These are phyloP conservation scores for Eutypa lata DNA, from an alignment of 2,329 filamentous ascomycete genomes.

Conservation along the genomic window DNA sequence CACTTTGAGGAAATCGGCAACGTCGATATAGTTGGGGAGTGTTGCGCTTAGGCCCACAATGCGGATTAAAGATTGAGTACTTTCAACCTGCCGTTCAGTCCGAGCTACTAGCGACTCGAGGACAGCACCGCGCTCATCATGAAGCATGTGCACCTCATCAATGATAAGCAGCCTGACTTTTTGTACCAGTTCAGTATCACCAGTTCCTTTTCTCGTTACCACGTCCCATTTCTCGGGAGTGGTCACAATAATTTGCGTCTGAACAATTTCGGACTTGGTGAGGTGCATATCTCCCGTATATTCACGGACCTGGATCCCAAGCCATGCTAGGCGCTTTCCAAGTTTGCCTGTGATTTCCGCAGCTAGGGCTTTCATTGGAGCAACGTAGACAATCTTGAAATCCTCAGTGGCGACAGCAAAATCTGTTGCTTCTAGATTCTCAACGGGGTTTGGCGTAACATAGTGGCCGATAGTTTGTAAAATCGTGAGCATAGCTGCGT, in stretches of 20 bases:
- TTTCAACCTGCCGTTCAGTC: slow-evolving; percentile 95
- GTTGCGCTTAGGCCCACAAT: slow-evolving; percentile 95
- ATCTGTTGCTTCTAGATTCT: slow-evolving; percentile 68
- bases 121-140: slow-evolving; percentile 94
- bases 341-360: slow-evolving; percentile 96
- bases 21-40: slow-evolving; percentile 92
- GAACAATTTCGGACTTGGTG: slow-evolving; percentile 91
- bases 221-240: slow-evolving; percentile 99
- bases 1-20: slow-evolving; percentile 94
- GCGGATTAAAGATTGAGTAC: slow-evolving; percentile 93
- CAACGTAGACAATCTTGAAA: slow-evolving; percentile 98
- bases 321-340: slow-evolving; percentile 86
- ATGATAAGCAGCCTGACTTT: slow-evolving; percentile 96
- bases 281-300: slow-evolving; percentile 98
- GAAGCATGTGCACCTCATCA: slow-evolving; percentile 98
- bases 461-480: slow-evolving; percentile 89
- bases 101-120: slow-evolving; percentile 93
- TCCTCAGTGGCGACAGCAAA: slow-evolving; percentile 82
- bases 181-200: slow-evolving; percentile 95
- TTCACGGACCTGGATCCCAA: slow-evolving; percentile 87
- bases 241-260: slow-evolving; percentile 97
- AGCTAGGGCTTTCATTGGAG: slow-evolving; percentile 97
- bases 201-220: slow-evolving; percentile 92
- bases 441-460: slow-evolving; percentile 72
- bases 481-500: slow-evolving; percentile 95